Base-by-base conservation (phyloP, 1,139 yeast genomes). In the Protomyces gravidus region DNA sequence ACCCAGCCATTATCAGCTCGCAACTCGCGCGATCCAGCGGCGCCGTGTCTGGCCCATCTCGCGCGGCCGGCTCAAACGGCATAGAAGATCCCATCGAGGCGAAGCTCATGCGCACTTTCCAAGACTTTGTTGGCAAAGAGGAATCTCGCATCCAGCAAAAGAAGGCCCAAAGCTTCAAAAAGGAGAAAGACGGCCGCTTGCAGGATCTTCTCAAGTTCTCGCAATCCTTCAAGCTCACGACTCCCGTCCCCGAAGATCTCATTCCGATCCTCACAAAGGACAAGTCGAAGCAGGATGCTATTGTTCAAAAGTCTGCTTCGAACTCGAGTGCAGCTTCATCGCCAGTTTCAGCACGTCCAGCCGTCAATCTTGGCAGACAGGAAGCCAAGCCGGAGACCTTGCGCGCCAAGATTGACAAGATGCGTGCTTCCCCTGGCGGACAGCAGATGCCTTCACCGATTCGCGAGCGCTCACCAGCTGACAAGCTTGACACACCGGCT, bases 131-230 rank as follows among this genome's bases (percentile, higher is more conserved):
- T 13, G 65, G 67, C 11, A 69, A 65, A 11, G 76, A 73, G 61
- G 62, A 65, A 17, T 71, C 69, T 51, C 67, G 70, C 45, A 63
- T 71, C 39, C 67, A 64, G 59, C 71, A 67, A 59, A 69, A 67
- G 67, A 66, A 68, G 65, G 67, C 68, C 63, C 65, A 66, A 52
- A 56, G 65, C 47, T 67, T 71, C 55, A 67, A 69, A 65, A 67
- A 69, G 64, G 74, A 95, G 81, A 74, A 82, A 61, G 68, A 66
- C 15, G 77, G 73, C 48, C 68, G 74, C 21, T 62, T 88, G 65
- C 84, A 85, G 65, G 87, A 92, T n/a, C 76, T 89, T 62, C 83
- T 82, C 64, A 88, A 86, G 69, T 89, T 89, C 69, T 83, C 95
- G 55, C 89, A 88, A 56, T 86, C 81, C 66, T 87, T 87, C 72